These are phyloP conservation scores for Poa annua DNA, from an alignment of 176 grass and related monocot genomes.

Conservation along the genomic window DNA sequence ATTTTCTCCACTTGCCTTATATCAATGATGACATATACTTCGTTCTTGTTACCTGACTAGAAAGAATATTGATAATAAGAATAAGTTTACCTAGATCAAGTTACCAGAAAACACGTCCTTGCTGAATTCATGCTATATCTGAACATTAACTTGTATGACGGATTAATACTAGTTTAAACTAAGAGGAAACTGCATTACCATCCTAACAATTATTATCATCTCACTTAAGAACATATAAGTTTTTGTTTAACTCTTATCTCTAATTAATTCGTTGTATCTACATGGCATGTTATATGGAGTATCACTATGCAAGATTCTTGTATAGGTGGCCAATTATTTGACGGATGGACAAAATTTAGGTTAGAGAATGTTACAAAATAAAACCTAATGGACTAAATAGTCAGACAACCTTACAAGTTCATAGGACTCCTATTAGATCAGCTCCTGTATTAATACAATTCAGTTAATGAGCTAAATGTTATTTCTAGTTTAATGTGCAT, in stretches of 20 bases:
- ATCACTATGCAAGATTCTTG: conserved; percentile 2
- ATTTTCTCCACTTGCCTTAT: conserved; percentile 26
- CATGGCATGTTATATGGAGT: conserved; percentile 1
- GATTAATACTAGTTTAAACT: not conserved
- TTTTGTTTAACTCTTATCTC: conserved; percentile 7
- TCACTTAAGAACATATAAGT: not conserved
- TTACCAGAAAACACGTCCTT: conserved; percentile 24
- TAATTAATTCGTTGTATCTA: conserved; percentile 13
- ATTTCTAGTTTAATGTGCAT: not conserved
- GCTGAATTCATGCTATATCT: conserved; percentile 21
- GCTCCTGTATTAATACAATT: conserved; percentile 14
- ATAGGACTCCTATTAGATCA: conserved; percentile 29
- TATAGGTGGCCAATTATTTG: conserved; percentile 2
- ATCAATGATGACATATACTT: conserved; percentile 26
- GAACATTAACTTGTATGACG: conserved; percentile 21
- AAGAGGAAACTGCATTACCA: conserved; percentile 3
- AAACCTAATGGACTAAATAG: not conserved
- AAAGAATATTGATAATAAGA: conserved; percentile 25
- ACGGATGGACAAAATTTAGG: not conserved
- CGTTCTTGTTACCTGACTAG: conserved; percentile 29
- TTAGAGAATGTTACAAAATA: conserved; percentile 16
- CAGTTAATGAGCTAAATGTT: conserved; percentile 18
- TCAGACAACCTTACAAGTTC: conserved; percentile 3
- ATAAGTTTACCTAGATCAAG: not conserved
- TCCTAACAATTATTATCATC: not conserved